Evolutionary conservation across 805 yeast genomes (phyloP), one percentile per base, ranked within the genome.

Genomic region (Kuraishia hungarica): DNA sequence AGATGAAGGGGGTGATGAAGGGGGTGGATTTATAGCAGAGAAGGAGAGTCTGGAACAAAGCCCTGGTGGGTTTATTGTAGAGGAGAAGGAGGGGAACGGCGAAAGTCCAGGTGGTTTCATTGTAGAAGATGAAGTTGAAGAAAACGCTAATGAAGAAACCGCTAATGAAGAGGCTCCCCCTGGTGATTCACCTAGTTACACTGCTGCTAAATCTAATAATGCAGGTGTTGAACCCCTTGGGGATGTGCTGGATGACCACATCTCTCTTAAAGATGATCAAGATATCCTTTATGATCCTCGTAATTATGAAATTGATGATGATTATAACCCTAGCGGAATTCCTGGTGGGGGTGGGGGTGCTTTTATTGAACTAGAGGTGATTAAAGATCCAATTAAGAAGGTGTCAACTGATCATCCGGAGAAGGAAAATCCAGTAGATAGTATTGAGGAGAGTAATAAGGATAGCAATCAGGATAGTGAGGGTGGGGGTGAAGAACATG

Each of bases 101-200:
- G 54, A n/a, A n/a, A n/a, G n/a, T n/a, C n/a, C n/a, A n/a, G 70
- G 67, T 39, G 69, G 66, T 2, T 63, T 63, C 48, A 23, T 59
- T 2, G 52, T 53, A 22, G 59, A 51, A 11, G 57, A 50, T 15
- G n/a, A n/a, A n/a, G n/a, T n/a, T n/a, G n/a, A n/a, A n/a, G n/a
- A n/a, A n/a, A n/a, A n/a, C n/a, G 10, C 10, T 26, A 26, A 21
- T 26, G 10, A 5, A 26, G 10, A 6, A 10, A 26, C 8, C 29
- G 29, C 5, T 26, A 26, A 26, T 26, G 29, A 26, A 10, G 29
- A 10, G 29, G 29, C 10, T 26, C 10, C 29, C 10, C 29, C 29
- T 26, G n/a, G n/a, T n/a, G n/a, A n/a, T n/a, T n/a, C n/a, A n/a
- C n/a, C n/a, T n/a, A n/a, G n/a, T n/a, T n/a, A n/a, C n/a, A n/a